Conservation (phyloP, 2,329 filamentous ascomycete species). For the Fusarium sp. region DNA sequence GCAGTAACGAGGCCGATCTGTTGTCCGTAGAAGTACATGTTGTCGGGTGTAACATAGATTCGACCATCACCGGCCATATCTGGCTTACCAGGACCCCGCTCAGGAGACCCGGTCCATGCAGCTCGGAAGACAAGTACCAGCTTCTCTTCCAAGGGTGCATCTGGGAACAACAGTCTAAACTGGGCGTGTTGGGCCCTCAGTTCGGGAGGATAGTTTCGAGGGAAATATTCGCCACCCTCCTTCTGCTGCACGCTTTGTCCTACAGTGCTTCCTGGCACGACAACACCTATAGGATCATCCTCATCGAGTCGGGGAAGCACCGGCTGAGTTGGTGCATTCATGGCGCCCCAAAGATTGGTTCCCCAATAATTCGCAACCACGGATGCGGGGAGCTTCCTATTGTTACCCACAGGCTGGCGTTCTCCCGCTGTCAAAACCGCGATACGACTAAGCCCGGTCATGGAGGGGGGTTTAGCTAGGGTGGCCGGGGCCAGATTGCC, state of each 20-base stretch:
- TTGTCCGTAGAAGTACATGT: slow-evolving; percentile 97
- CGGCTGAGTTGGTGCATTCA: slow-evolving; percentile 46
- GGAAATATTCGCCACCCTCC: slow-evolving; percentile 68
- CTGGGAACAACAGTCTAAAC: slow-evolving; percentile 90
- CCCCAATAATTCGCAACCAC: slow-evolving; percentile 96
- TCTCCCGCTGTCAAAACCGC: slow-evolving; percentile 86
- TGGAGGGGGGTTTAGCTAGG: slow-evolving; percentile 82
- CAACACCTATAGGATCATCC: slow-evolving; percentile 56
- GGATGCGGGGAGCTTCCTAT: slow-evolving; percentile 81
- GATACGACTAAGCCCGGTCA: slow-evolving; percentile 86
- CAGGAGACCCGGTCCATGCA: slow-evolving; percentile 74
- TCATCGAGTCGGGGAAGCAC: slow-evolving; percentile 50
- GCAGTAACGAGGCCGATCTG: slow-evolving; percentile 91
- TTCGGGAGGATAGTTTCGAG: slow-evolving; percentile 80
- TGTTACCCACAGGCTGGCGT: slow-evolving; percentile 72
- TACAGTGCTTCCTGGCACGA: slow-evolving; percentile 50
- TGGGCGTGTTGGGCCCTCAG: slow-evolving; percentile 90
- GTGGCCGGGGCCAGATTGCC: slow-evolving; percentile 84
- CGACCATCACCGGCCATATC: slow-evolving; percentile 73
- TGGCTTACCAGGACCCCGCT: slow-evolving; percentile 56
- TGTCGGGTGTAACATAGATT: slow-evolving; percentile 86
- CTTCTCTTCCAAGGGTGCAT: slow-evolving; percentile 80
- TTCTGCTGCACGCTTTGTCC: slow-evolving; percentile 48
- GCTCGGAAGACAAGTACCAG: slow-evolving; percentile 92
- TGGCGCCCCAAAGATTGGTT: slow-evolving; percentile 76